Conservation (phyloP, 2,329 filamentous ascomycete genomes). For the Rhynchosporium secalis region DNA sequence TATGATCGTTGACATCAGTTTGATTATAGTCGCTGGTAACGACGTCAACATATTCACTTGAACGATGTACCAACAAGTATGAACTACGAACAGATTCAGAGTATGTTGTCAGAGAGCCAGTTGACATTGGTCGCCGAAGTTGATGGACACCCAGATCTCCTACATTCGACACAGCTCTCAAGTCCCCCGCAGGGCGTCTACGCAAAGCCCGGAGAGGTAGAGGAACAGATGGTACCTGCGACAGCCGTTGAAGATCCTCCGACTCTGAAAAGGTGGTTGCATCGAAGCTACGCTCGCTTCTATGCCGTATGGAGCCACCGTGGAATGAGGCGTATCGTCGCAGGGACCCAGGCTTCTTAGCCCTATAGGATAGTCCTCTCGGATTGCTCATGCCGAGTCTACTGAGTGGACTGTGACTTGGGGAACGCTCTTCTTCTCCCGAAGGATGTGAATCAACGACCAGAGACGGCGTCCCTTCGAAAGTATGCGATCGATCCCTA, state of each 20-base stretch:
- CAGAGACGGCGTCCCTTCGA: conserved; percentile 38
- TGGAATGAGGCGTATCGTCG: conserved; percentile 61
- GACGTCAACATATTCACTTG: conserved; percentile 48
- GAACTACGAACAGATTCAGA: conserved; percentile 62
- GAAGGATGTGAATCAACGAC: conserved; percentile 32
- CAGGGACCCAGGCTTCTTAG: conserved; percentile 52
- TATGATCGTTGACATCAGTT: conserved; percentile 45
- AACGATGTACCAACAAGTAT: conserved; percentile 45
- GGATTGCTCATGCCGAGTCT: conserved; percentile 26
- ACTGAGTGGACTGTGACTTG: conserved; percentile 29
- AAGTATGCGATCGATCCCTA: conserved; percentile 39
- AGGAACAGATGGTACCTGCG: conserved; percentile 48
- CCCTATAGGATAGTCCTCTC: conserved; percentile 42
- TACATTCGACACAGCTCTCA: conserved; percentile 67
- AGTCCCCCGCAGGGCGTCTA: conserved; percentile 71
- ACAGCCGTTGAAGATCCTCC: conserved; percentile 51
- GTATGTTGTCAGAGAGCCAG: conserved; percentile 60
- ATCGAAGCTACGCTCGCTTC: conserved; percentile 60
- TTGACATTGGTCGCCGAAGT: conserved; percentile 56
- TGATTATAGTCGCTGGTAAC: conserved; percentile 42
- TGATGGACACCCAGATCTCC: conserved; percentile 56
- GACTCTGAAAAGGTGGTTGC: conserved; percentile 58
- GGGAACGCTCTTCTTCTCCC: conserved; percentile 30
- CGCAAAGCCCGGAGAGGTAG: conserved; percentile 64
- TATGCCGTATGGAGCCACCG: conserved; percentile 52